A percentile compares a stretch with the other conserved stretches of the same genome.
Evolutionary conservation across 176 grass and related monocot species (phyloP).

Genomic region (Hordeum vulgare): DNA sequence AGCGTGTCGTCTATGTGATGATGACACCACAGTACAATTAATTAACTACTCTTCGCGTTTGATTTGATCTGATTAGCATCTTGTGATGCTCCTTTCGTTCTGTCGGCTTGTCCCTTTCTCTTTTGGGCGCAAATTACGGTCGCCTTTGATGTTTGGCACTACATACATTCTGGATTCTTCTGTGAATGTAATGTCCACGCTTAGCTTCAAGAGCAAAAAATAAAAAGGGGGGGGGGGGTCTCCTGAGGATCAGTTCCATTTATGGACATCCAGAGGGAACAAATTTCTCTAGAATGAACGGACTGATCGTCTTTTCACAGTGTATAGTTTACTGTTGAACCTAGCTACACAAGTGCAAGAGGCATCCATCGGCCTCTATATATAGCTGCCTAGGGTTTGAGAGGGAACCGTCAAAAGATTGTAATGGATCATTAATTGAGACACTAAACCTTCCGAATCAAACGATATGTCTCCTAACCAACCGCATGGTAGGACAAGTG

Average conservation of each 20-base stretch:
- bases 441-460: conserved; percentile 8
- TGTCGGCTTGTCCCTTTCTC: conserved; percentile 36
- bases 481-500: neutral
- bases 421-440: neutral
- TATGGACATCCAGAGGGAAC: neutral
- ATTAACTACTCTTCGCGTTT: neutral
- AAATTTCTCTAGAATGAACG: neutral
- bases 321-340: neutral
- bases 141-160: neutral
- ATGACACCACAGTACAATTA: conserved; percentile 26
- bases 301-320: neutral
- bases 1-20: conserved; percentile 11
- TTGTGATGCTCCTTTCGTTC: conserved; percentile 38
- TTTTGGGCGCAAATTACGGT: conserved; percentile 51
- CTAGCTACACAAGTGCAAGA: neutral
- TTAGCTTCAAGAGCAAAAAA: neutral
- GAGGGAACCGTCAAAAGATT: neutral
- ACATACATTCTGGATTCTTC: conserved; percentile 11
- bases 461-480: conserved; percentile 11
- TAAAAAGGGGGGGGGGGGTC: neutral
- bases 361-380: neutral
- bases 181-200: neutral
- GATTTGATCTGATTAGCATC: neutral
- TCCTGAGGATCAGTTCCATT: neutral
- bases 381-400: neutral